Evolutionary conservation across 805 yeast species (phyloP).

Genomic region (Wickerhamiella hasegawae): DNA sequence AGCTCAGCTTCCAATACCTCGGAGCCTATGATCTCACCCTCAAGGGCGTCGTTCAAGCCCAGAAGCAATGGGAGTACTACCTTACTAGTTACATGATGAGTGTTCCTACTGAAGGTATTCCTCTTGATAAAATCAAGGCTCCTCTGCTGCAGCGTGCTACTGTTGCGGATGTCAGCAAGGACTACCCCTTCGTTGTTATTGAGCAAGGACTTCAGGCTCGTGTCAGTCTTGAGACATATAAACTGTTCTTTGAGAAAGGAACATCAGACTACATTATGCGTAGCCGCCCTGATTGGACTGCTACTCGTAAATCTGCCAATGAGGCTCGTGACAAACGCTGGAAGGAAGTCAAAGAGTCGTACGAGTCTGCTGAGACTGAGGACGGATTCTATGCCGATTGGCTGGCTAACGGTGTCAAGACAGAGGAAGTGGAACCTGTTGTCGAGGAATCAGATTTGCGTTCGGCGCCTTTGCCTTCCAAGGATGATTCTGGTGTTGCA

Average conservation of each 20-base stretch:
- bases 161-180: slow-evolving; percentile 15
- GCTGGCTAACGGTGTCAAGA: neutral
- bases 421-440: neutral
- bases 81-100: slow-evolving; percentile 85
- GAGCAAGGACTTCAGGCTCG: slow-evolving; percentile 63
- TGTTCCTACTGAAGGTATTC: slow-evolving; percentile 93
- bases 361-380: slow-evolving; percentile 9
- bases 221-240: slow-evolving; percentile 61
- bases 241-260: slow-evolving; percentile 62
- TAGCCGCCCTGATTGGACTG: slow-evolving; percentile 3
- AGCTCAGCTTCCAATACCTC: slow-evolving; percentile 62
- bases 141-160: slow-evolving; percentile 52
- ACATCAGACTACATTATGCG: slow-evolving; percentile 55
- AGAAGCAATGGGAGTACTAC: slow-evolving; percentile 84
- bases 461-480: neutral
- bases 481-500: too few species aligned
- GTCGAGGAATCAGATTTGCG: neutral
- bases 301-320: slow-evolving; percentile 4
- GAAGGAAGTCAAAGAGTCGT: slow-evolving; percentile 7
- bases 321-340: slow-evolving; percentile 8
- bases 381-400: neutral
- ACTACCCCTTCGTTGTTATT: slow-evolving; percentile 33
- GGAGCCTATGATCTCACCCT: slow-evolving; percentile 80
- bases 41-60: slow-evolving; percentile 48
- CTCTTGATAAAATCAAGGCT: slow-evolving; percentile 54